A percentile compares a stretch with the other conserved stretches of the same genome.
Evolutionary conservation across 805 yeast genomes (phyloP).

Genomic region (Kazachstania kunashirensis): DNA sequence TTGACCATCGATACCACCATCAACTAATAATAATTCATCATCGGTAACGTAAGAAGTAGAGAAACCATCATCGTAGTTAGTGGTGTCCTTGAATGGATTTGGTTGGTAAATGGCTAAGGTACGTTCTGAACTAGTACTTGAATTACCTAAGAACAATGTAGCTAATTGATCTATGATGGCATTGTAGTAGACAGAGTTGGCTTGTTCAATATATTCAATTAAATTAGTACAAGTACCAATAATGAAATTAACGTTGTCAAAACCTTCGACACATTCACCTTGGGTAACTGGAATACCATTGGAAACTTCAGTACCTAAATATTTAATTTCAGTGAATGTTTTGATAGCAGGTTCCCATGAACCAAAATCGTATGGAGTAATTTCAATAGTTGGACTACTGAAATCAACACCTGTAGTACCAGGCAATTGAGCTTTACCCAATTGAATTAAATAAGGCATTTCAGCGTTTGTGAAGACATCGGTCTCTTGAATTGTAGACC

Average conservation of each 20-base stretch:
- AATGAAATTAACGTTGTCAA: conserved; percentile 72
- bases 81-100: conserved; percentile 53
- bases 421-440: conserved; percentile 55
- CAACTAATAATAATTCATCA: conserved; percentile 44
- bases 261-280: conserved; percentile 51
- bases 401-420: conserved; percentile 42
- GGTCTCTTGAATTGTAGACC: conserved; percentile 48
- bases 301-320: conserved; percentile 55
- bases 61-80: conserved; percentile 26
- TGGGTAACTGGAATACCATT: conserved; percentile 45
- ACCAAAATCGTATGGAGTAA: conserved; percentile 66
- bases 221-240: conserved; percentile 62
- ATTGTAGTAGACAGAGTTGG: conserved; percentile 37
- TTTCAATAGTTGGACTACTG: conserved; percentile 61
- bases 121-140: not conserved
- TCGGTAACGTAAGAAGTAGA: conserved; percentile 33
- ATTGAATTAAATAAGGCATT: conserved; percentile 66
- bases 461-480: conserved; percentile 50
- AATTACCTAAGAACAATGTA: conserved; percentile 2
- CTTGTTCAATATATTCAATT: conserved; percentile 2
- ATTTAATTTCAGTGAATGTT: conserved; percentile 55
- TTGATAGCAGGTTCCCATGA: conserved; percentile 75
- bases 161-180: conserved; percentile 34
- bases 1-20: conserved; percentile 64
- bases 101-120: conserved; percentile 50